Evolutionary conservation across 176 grass and related monocot species (phyloP), one percentile per base, ranked within the genome.

Genomic region (Leersia perrieri): DNA sequence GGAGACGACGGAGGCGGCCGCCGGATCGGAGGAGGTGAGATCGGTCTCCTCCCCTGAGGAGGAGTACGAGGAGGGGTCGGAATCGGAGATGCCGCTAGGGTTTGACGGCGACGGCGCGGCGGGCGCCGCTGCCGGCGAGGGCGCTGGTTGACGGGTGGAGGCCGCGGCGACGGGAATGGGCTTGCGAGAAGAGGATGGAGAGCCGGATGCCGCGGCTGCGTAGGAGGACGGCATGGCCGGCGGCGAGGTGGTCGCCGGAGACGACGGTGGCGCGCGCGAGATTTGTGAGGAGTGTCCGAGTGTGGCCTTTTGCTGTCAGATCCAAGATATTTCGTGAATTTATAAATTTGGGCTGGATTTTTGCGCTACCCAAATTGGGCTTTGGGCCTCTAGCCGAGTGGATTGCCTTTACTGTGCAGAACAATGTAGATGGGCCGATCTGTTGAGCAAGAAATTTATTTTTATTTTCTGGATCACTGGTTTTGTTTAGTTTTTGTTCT

Each of bases 1-100:
- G 29, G 84, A 83, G 63, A 98, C 51, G 75, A 94, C 84, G 33
- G 86, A 57, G 29, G 82, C 38, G 30, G 93, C 80, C 16, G 93
- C 81, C 25, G 92, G 87, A 60, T 90, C 88, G 38, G 86, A 83
- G 69, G 78, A 31, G 5, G 82, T 86, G 72, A 88, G 63, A 44
- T 74, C 82, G 39, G 76, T 58, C 18, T 86, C 87, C 11, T 87
- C 82, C 31, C 73, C 79, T 18, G 82, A 85, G 23, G 76, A 87
- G 9, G 90, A 86, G 71, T 72, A 87, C 18, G 86, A 85, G 10
- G 83, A 83, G 31, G 72, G 34, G 28, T 86, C 89, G 15, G 88
- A 86, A 33, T 82, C 85, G 15, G 77, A 90, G 78, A 70, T 7
- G 10, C 57, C 63, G 76, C 32, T 76, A 89, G 87, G 87, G 33